Percentiles rank a stretch among this genome's conserved stretches.
phyloP scores from a whole-genome alignment of 345 rosid species.

The Euclidium syriacum region DNA sequence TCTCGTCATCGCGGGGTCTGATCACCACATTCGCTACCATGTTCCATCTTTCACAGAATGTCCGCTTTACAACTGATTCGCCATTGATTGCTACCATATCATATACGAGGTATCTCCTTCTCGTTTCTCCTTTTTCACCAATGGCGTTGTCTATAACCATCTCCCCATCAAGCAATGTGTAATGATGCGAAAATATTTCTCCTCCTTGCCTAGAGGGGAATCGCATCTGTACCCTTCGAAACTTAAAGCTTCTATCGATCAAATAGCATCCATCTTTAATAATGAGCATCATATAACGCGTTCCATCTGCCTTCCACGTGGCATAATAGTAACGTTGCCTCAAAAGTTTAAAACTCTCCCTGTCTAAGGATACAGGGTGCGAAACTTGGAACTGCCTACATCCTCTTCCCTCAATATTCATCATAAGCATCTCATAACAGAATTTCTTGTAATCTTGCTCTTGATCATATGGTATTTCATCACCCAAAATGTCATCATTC shows the following conservation, averaged over 20 bases:
- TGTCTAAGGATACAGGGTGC: conserved; percentile 64
- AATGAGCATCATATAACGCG: conserved; percentile 82
- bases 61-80: conserved; percentile 58
- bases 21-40: conserved; percentile 80
- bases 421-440: conserved; percentile 58
- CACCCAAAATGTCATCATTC: conserved; percentile 81
- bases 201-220: conserved; percentile 53
- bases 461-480: conserved; percentile 73
- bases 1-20: conserved; percentile 69
- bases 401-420: conserved; percentile 50
- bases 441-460: conserved; percentile 36
- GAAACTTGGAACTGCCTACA: conserved; percentile 53
- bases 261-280: conserved; percentile 74
- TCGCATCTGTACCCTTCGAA: conserved; percentile 82
- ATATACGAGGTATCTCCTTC: conserved; percentile 84
- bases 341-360: conserved; percentile 64
- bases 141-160: conserved; percentile 77
- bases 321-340: conserved; percentile 85
- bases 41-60: conserved; percentile 80
- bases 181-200: conserved; percentile 61
- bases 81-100: conserved; percentile 69
- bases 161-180: conserved; percentile 79
- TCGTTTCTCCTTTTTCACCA: conserved; percentile 63
- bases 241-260: conserved; percentile 63
- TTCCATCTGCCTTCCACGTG: conserved; percentile 94